These are phyloP conservation scores for Globisporangium acanthophoron DNA, from an alignment of 352 stramenopile genomes.

Conservation along the genomic window DNA sequence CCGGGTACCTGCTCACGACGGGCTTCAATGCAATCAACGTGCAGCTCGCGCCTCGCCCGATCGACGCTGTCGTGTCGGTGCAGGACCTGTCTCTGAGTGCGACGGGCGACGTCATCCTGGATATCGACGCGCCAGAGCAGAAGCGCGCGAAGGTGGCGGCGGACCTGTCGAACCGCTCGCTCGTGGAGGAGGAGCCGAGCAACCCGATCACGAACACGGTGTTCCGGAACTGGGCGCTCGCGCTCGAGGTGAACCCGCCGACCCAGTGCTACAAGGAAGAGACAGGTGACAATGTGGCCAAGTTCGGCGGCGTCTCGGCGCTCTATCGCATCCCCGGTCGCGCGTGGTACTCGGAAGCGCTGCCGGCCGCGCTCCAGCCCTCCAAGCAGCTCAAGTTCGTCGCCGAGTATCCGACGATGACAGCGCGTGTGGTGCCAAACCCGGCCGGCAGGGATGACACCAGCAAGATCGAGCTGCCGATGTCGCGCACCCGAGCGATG, in stretches of 20 bases:
- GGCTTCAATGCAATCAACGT: constrained; percentile 25
- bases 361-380: not conserved
- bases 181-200: not conserved
- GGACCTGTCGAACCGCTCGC: constrained; percentile 1
- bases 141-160: not conserved
- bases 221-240: not conserved
- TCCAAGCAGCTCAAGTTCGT: constrained; percentile 1
- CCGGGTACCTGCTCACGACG: constrained; percentile 16
- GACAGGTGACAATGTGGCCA: rapidly evolving
- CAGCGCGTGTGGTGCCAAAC: not conserved
- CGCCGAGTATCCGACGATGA: not conserved
- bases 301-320: not conserved
- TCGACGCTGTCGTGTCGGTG: not conserved
- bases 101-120: not conserved
- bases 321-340: not conserved
- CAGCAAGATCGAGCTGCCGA: not conserved
- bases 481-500: constrained; percentile 1
- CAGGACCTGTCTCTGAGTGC: constrained; percentile 2
- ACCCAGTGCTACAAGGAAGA: not conserved
- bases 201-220: constrained; percentile 7
- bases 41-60: constrained; percentile 7
- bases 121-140: not conserved
- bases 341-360: not conserved
- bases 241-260: not conserved
- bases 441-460: not conserved